A percentile compares a stretch with the other conserved stretches of the same genome.
phyloP scores from a whole-genome alignment of 305 asterid genomes.

The Fraxinus angustifolia region DNA sequence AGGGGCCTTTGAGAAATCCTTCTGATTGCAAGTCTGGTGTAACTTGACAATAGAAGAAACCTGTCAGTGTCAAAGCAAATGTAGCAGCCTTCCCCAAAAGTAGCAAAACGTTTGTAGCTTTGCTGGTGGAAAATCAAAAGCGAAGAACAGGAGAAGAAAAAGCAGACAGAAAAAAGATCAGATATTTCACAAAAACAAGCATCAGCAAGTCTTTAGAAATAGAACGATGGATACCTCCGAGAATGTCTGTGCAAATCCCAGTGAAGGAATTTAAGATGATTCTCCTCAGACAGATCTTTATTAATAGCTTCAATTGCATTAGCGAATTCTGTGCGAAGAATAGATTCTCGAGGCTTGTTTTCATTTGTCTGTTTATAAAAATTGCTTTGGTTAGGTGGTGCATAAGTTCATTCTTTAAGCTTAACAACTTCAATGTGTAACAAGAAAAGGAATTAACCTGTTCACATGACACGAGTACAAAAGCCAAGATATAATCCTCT shows the following conservation, averaged over 20 bases:
- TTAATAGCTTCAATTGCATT: slow-evolving; percentile 86
- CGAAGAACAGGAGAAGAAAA: background rate
- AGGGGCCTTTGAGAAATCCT: slow-evolving; percentile 51
- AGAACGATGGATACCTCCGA: slow-evolving; percentile 50
- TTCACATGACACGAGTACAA: slow-evolving; percentile 17
- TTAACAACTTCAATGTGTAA: background rate
- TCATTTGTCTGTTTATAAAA: slow-evolving; percentile 74
- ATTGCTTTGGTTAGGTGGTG: slow-evolving; percentile 16
- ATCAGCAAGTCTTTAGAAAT: slow-evolving; percentile 2
- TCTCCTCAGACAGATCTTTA: slow-evolving; percentile 72
- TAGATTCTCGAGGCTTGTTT: slow-evolving; percentile 93
- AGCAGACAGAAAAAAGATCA: slow-evolving; percentile 20
- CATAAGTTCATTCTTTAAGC: background rate
- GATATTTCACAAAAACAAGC: slow-evolving; percentile 9
- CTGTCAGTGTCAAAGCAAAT: slow-evolving; percentile 80
- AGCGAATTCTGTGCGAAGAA: slow-evolving; percentile 87
- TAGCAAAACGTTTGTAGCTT: slow-evolving; percentile 73
- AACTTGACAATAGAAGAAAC: slow-evolving; percentile 78
- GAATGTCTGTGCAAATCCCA: slow-evolving; percentile 97
- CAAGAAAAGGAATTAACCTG: background rate
- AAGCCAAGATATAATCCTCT: slow-evolving; percentile 22
- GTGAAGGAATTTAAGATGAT: slow-evolving; percentile 87
- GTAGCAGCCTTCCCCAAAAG: slow-evolving; percentile 89
- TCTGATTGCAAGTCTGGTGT: slow-evolving; percentile 49
- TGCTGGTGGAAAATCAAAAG: slow-evolving; percentile 49